A percentile compares a stretch with the other conserved stretches of the same genome.
Evolutionary conservation across 1,284 basidiomycete species (phyloP).

Genomic region (Cutaneotrichosporon arboriforme): DNA sequence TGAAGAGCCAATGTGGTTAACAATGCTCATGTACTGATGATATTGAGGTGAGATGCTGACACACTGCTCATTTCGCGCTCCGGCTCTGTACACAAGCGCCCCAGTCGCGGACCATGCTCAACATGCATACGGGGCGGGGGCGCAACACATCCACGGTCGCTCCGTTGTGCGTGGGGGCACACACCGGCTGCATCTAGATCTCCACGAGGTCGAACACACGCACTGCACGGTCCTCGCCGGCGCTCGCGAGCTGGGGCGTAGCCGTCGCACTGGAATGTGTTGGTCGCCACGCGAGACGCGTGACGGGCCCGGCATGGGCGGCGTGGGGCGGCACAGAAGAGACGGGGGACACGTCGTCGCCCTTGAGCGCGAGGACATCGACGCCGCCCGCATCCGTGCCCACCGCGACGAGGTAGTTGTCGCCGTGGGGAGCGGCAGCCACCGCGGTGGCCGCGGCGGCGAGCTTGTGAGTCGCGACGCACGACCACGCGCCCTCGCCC

Average conservation of each 20-base stretch:
- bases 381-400: constrained; percentile 48
- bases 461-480: constrained; percentile 37
- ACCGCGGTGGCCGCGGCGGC: constrained; percentile 46
- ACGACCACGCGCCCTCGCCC: background rate
- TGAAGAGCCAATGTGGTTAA: too few relatives aligned
- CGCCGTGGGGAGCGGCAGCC: constrained; percentile 19
- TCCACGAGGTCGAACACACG: constrained; percentile 34
- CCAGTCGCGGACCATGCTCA: too few relatives aligned
- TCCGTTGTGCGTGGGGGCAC: too few relatives aligned
- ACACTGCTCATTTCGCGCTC: too few relatives aligned
- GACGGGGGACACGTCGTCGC: constrained; percentile 9
- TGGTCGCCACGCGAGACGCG: constrained; percentile 42
- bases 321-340: constrained; percentile 19
- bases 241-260: constrained; percentile 38
- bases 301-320: constrained; percentile 45
- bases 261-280: too few relatives aligned
- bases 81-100: too few relatives aligned
- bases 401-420: constrained; percentile 39
- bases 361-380: constrained; percentile 26
- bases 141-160: too few relatives aligned
- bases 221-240: constrained; percentile 48
- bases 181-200: too few relatives aligned
- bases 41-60: too few relatives aligned
- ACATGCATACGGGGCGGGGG: too few relatives aligned
- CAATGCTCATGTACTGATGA: too few relatives aligned